These are phyloP conservation scores for Ophiostoma fasciatum DNA, from an alignment of 2,329 filamentous ascomycete genomes.

Conservation along the genomic window DNA sequence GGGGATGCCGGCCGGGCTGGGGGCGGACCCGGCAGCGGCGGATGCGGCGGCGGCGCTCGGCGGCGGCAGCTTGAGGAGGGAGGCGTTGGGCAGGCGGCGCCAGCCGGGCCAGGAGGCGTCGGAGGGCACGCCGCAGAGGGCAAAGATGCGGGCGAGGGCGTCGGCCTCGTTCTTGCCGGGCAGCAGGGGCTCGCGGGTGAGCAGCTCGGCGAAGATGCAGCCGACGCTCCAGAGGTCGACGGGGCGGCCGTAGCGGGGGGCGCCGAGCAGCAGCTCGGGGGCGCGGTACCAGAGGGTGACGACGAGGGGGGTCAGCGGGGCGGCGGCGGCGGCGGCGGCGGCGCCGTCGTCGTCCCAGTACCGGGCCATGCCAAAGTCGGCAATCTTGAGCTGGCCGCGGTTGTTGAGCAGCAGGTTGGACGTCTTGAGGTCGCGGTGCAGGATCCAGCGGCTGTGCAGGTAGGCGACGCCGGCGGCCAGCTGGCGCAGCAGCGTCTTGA, in stretches of 20 bases:
- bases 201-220: conserved; percentile 86
- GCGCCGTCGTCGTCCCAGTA: conserved; percentile 50
- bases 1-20: conserved; percentile 33
- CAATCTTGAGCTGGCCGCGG: conserved; percentile 84
- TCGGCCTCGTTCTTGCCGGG: conserved; percentile 89
- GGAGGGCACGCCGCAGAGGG: conserved; percentile 73
- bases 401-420: conserved; percentile 93
- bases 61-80: conserved; percentile 55
- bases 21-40: conserved; percentile 39
- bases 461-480: conserved; percentile 68
- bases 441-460: conserved; percentile 78
- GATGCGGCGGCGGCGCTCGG: conserved; percentile 20
- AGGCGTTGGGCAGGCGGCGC: conserved; percentile 73
- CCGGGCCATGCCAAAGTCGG: conserved; percentile 95
- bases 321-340: neutral
- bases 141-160: conserved; percentile 75
- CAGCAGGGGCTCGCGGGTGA: conserved; percentile 68
- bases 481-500: conserved; percentile 79
- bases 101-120: conserved; percentile 77
- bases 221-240: conserved; percentile 95
- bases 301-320: conserved; percentile 73
- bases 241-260: conserved; percentile 56
- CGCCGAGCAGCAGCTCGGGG: conserved; percentile 77
- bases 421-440: conserved; percentile 88
- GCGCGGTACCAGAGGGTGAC: conserved; percentile 95